Conservation (phyloP, 75 land plant species). For the Chamaecyparis obtusa region DNA sequence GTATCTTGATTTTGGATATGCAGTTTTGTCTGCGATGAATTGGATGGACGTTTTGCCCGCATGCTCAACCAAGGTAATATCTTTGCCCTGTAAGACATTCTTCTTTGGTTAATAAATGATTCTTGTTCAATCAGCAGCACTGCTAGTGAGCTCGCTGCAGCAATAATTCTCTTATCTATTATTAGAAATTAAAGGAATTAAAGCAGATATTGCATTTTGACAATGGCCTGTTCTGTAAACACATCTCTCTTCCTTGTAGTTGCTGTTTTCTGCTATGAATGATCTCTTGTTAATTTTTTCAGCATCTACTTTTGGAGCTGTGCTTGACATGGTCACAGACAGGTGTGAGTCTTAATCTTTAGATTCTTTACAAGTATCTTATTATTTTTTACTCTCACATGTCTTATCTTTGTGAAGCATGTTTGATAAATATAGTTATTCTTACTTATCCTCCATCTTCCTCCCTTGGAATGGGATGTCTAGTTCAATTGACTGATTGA, state of each 20-base stretch:
- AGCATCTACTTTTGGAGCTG: constrained; percentile 99
- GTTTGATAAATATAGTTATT: background rate
- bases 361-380: background rate
- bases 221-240: background rate
- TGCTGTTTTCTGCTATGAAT: too few species aligned
- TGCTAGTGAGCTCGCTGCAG: background rate
- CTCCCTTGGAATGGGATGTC: background rate
- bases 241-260: background rate
- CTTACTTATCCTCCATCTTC: background rate
- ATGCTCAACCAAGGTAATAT: constrained; percentile 86
- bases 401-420: background rate
- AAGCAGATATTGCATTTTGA: constrained; percentile 7
- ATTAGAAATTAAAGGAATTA: background rate
- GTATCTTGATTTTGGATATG: background rate
- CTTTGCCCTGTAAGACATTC: background rate
- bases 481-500: background rate
- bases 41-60: constrained; percentile 98
- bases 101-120: background rate
- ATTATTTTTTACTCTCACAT: background rate
- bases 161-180: constrained; percentile 6
- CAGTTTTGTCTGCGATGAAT: constrained; percentile 93
- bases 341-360: constrained; percentile 44
- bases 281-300: constrained; percentile 18
- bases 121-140: background rate
- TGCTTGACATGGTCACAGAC: constrained; percentile 98